A percentile compares a stretch with the other conserved stretches of the same genome.
Evolutionary conservation across 108 stramenopile genomes (phyloP).

Genomic region (Mayamaea pseudoterrestris): DNA sequence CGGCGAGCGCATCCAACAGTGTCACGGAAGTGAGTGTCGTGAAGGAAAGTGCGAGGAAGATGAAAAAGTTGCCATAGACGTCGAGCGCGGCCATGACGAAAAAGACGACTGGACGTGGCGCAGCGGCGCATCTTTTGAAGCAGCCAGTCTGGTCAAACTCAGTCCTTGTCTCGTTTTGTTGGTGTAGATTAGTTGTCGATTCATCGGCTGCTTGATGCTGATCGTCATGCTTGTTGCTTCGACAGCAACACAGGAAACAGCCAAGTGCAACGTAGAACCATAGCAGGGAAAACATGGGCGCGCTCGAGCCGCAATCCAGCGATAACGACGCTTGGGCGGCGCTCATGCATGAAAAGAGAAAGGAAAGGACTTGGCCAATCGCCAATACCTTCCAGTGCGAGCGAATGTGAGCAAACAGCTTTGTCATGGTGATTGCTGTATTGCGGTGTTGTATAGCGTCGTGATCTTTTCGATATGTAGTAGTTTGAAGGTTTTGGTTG

Average conservation of each 20-base stretch:
- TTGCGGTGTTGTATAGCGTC: too few relatives aligned
- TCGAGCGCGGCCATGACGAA: slow-evolving; percentile 71
- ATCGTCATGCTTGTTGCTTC: slow-evolving; percentile 9
- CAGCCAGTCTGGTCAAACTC: neutral
- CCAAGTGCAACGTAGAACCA: slow-evolving; percentile 39
- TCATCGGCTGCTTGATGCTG: slow-evolving; percentile 6
- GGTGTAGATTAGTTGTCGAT: slow-evolving; percentile 4
- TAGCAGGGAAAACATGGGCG: slow-evolving; percentile 31
- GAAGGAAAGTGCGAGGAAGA: slow-evolving; percentile 78
- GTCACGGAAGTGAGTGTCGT: slow-evolving; percentile 88
- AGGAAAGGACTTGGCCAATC: slow-evolving; percentile 42
- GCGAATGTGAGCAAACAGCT: too few relatives aligned
- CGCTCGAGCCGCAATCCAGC: slow-evolving; percentile 25
- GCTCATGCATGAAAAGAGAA: slow-evolving; percentile 35
- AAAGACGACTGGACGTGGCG: too few relatives aligned
- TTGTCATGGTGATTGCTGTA: too few relatives aligned
- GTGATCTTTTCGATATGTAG: too few relatives aligned
- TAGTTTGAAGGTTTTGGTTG: too few relatives aligned
- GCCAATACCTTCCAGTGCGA: slow-evolving; percentile 26
- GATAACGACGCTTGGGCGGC: slow-evolving; percentile 45
- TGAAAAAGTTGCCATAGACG: slow-evolving; percentile 86
- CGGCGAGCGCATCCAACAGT: slow-evolving; percentile 86
- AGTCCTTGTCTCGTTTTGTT: neutral
- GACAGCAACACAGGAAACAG: slow-evolving; percentile 18
- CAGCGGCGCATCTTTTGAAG: slow-evolving; percentile 22